Conservation (phyloP, 371 early-diverging fungal genomes). For the Zancudomyces culisetae region DNA sequence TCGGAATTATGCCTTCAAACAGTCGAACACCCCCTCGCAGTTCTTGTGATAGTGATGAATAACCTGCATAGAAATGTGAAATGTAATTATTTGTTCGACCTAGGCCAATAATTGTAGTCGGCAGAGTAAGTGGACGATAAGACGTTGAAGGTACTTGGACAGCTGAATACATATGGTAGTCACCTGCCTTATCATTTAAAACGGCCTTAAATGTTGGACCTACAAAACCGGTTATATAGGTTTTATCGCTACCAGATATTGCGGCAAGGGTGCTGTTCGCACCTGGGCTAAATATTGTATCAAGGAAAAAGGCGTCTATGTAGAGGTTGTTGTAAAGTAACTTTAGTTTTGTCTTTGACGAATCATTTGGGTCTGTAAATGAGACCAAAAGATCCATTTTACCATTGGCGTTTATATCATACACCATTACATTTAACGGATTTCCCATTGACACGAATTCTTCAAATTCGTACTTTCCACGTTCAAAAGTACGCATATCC, state of each 20-base stretch:
- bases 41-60: background rate
- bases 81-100: constrained; percentile 90
- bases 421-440: constrained; percentile 45
- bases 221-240: constrained; percentile 13
- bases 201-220: constrained; percentile 14
- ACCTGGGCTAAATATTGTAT: constrained; percentile 47
- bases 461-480: constrained; percentile 37
- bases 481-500: constrained; percentile 33
- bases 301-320: constrained; percentile 86
- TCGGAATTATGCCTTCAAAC: constrained; percentile 76
- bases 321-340: constrained; percentile 64
- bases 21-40: constrained; percentile 32
- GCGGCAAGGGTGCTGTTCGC: background rate
- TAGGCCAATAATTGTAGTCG: constrained; percentile 67
- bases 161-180: constrained; percentile 6
- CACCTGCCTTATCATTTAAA: background rate
- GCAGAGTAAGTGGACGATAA: constrained; percentile 56
- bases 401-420: constrained; percentile 80
- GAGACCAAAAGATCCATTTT: constrained; percentile 63
- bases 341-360: constrained; percentile 14
- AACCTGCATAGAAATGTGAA: constrained; percentile 71
- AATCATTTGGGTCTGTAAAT: constrained; percentile 6
- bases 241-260: constrained; percentile 17
- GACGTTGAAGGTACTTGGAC: constrained; percentile 35
- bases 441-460: constrained; percentile 27